Conservation (phyloP, 371 early-diverging fungal species). For the Mortierella sp. region DNA sequence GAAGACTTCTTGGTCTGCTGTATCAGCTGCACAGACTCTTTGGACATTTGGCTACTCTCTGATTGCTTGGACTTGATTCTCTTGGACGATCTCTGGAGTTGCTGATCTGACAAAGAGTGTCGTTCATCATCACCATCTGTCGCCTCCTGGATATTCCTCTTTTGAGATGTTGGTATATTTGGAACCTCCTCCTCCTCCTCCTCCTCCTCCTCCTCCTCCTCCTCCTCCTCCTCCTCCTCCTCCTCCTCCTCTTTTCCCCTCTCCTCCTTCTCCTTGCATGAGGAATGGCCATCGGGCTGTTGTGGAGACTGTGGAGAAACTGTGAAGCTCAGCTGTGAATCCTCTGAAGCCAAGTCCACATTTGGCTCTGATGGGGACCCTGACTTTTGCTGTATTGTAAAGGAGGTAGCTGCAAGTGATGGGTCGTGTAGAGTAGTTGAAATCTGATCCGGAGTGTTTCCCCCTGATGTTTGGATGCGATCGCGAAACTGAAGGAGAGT, state of each 20-base stretch:
- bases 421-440: neutral
- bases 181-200: no score
- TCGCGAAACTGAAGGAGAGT: constrained; percentile 10
- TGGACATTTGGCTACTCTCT: neutral
- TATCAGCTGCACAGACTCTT: neutral
- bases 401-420: neutral
- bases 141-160: constrained; percentile 7
- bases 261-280: neutral
- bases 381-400: neutral
- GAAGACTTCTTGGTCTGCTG: neutral
- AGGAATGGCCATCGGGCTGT: neutral
- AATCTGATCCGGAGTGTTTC: neutral
- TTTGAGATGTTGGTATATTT: constrained; percentile 12
- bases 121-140: constrained; percentile 11
- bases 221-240: neutral
- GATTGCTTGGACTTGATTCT: constrained; percentile 8
- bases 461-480: neutral
- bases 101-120: neutral
- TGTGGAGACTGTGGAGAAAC: no score
- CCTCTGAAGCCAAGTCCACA: neutral
- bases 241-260: neutral
- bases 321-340: neutral
- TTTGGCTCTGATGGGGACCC: neutral
- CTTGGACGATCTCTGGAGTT: constrained; percentile 1
- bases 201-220: constrained; percentile 2